Evolutionary conservation across 768 basidiomycete species (phyloP).

Genomic region (Pulveroboletus sp.): DNA sequence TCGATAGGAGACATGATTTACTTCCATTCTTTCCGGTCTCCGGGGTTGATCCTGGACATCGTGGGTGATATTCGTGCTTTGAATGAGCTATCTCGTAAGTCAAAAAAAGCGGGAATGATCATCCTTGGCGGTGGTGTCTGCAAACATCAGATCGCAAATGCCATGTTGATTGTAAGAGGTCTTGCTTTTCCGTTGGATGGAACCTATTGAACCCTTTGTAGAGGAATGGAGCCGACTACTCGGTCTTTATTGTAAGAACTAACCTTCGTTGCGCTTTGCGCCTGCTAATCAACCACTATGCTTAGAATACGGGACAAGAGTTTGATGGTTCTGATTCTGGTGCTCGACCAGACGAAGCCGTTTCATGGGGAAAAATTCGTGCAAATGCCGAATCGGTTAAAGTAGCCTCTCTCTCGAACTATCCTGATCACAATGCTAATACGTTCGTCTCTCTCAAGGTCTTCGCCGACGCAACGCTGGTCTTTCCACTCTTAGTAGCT

Average conservation of each 20-base stretch:
- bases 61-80: constrained; percentile 89
- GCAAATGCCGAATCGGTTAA: constrained; percentile 81
- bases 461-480: constrained; percentile 95
- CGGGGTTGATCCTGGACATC: constrained; percentile 87
- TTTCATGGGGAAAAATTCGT: constrained; percentile 98
- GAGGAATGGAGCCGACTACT: constrained; percentile 98
- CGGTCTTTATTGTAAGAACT: constrained; percentile 83
- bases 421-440: constrained; percentile 6
- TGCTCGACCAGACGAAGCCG: constrained; percentile 94
- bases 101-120: constrained; percentile 96
- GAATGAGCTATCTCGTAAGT: constrained; percentile 85
- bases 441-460: constrained; percentile 39
- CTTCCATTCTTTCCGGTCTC: constrained; percentile 92
- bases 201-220: constrained; percentile 29
- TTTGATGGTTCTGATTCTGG: constrained; percentile 99
- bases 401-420: constrained; percentile 36
- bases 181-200: not conserved
- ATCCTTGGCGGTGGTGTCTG: constrained; percentile 97
- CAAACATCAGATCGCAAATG: constrained; percentile 99
- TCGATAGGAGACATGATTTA: constrained; percentile 99
- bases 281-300: not conserved
- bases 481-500: constrained; percentile 93
- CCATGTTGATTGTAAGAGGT: constrained; percentile 88
- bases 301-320: constrained; percentile 97
- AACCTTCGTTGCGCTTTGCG: not conserved